A percentile compares a stretch with the other conserved stretches of the same genome.
Evolutionary conservation across 768 basidiomycete genomes (phyloP).

Genomic region (Tricholoma matsutake): DNA sequence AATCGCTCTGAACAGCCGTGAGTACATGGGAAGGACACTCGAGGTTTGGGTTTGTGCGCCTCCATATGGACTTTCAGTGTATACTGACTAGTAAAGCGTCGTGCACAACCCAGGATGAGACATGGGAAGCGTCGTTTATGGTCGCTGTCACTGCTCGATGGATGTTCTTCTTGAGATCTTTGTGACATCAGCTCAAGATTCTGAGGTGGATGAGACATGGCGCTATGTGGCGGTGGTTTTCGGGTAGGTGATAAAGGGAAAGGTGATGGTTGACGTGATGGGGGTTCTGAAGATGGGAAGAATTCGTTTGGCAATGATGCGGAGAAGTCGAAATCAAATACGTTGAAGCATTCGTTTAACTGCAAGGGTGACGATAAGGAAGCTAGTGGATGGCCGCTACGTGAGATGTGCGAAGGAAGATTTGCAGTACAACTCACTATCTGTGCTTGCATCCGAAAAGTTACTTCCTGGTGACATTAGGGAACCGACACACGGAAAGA

Average conservation of each 20-base stretch:
- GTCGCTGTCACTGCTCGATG: constrained; percentile 31
- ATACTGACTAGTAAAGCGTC: constrained; percentile 52
- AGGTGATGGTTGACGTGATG: constrained; percentile 6
- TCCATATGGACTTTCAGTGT: constrained; percentile 55
- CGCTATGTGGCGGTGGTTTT: constrained; percentile 2
- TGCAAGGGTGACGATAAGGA: constrained; percentile 29
- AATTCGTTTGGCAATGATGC: constrained; percentile 24
- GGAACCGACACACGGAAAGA: constrained; percentile 21
- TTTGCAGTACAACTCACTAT: constrained; percentile 20
- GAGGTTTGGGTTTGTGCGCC: constrained; percentile 51
- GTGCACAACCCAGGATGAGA: constrained; percentile 42
- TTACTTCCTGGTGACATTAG: constrained; percentile 18
- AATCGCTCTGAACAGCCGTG: constrained; percentile 54
- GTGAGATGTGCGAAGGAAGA: neutral
- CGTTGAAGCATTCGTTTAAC: constrained; percentile 28
- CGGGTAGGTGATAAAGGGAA: constrained; percentile 9
- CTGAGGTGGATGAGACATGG: constrained; percentile 8
- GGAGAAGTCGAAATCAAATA: constrained; percentile 32
- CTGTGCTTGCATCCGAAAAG: constrained; percentile 32
- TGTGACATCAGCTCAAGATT: constrained; percentile 3
- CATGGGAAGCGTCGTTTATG: constrained; percentile 46
- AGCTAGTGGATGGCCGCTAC: constrained; percentile 17
- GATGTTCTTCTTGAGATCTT: constrained; percentile 31
- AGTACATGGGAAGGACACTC: constrained; percentile 46
- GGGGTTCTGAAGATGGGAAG: constrained; percentile 11